Conservation (phyloP, 257 asterid species). For the Plantago ovata region DNA sequence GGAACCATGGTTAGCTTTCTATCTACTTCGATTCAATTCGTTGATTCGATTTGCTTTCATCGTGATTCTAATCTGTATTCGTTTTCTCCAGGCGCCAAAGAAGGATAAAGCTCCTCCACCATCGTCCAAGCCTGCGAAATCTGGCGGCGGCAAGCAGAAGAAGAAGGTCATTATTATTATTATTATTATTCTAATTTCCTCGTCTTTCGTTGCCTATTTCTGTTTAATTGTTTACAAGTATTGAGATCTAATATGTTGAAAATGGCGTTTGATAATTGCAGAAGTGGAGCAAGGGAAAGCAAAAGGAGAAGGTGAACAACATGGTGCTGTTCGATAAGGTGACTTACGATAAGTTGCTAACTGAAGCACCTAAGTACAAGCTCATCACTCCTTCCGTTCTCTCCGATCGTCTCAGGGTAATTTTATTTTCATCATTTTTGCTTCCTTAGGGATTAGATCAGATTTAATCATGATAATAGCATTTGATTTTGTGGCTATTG, state of each 20-base stretch:
- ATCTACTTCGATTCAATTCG: no score
- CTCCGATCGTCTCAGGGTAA: slow-evolving; percentile 92
- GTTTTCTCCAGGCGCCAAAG: no score
- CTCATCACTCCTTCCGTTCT: slow-evolving; percentile 89
- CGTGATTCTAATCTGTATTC: no score
- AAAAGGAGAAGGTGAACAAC: slow-evolving; percentile 97
- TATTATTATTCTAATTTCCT: no score
- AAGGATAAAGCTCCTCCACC: background rate
- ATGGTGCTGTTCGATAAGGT: slow-evolving; percentile 82
- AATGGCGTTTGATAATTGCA: slow-evolving; percentile 8
- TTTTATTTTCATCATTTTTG: background rate
- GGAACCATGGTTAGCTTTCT: no score
- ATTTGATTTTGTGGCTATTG: no score
- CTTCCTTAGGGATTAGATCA: no score
- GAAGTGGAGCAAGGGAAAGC: slow-evolving; percentile 85
- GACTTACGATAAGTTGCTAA: slow-evolving; percentile 73
- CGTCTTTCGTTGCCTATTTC: background rate
- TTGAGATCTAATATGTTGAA: no score
- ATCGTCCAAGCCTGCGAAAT: background rate
- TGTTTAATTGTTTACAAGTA: background rate
- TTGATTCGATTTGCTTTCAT: no score
- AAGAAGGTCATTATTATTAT: background rate
- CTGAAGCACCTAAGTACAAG: slow-evolving; percentile 89
- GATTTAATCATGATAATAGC: no score
- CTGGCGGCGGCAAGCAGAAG: slow-evolving; percentile 5